A percentile compares a stretch with the other conserved stretches of the same genome.
Evolutionary conservation across 306 rosid species (phyloP).

Genomic region (Ceratonia siliqua): DNA sequence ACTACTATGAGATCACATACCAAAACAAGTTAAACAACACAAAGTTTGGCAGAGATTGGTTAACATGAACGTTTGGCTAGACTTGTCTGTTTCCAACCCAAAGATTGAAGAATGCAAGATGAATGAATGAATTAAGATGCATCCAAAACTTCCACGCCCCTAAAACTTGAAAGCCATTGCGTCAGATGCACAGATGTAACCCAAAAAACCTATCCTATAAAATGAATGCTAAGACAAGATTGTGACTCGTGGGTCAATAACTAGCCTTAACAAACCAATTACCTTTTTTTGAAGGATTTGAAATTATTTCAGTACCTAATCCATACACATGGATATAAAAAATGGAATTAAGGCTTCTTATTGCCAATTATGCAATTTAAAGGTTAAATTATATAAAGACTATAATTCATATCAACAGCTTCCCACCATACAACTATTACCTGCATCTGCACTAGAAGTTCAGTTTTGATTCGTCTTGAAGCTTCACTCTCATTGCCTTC

Average conservation of each 20-base stretch:
- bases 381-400: constrained; percentile 15
- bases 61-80: not conserved
- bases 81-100: not conserved
- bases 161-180: not conserved
- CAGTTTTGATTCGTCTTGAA: constrained; percentile 97
- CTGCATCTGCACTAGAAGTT: constrained; percentile 99
- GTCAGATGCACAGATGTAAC: not conserved
- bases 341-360: not conserved
- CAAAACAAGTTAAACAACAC: not conserved
- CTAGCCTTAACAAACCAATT: not conserved
- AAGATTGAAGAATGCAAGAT: not conserved
- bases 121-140: constrained; percentile 2
- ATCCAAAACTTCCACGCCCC: not conserved
- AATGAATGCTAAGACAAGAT: constrained; percentile 19
- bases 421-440: constrained; percentile 51
- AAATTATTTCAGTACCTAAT: constrained; percentile 16
- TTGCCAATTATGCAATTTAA: constrained; percentile 16
- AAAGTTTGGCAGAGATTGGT: not conserved
- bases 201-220: constrained; percentile 13
- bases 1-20: not conserved
- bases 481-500: constrained; percentile 99
- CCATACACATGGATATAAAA: not conserved
- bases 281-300: not conserved
- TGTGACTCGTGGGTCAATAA: constrained; percentile 11
- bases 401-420: constrained; percentile 16